Evolutionary conservation across 352 stramenopile genomes (phyloP), one percentile per base, ranked within the genome.

Genomic region (Pythium aristosporum): DNA sequence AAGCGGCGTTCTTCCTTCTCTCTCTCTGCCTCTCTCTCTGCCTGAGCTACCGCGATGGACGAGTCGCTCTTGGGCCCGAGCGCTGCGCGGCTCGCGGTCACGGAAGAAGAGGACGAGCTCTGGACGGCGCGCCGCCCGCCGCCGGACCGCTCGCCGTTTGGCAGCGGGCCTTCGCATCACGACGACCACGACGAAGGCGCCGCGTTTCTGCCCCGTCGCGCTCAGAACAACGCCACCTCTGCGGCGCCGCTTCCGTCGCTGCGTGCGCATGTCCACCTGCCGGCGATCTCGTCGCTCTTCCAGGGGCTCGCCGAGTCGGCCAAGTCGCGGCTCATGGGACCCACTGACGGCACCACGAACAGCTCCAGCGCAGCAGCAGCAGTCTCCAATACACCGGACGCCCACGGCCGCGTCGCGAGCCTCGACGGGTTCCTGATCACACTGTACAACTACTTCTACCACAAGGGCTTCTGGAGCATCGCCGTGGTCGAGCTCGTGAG

Each of bases 381-480:
- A 6, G 60, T 74, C 7, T 87, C 77, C 2, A 80, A 79, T 49
- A 85, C 80, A 0, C 87, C 87, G 10, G 83, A 96, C 50, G 63
- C 76, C 15, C 73, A 83, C 55, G 87, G 87, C 6, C 77, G 83
- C 39, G 83, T 97, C 34, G 66, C 74, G 36, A 96, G 92, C 69
- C 75, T 98, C 36, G 93, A 98, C 74, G 82, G 77, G 25, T 98
- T 98, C 65, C 86, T 98, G 51, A 94, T 89, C 62, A 88, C 77
- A 43, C 74, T 98, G 72, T 98, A 98, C 85, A 93, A 93, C 56
- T 98, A 98, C 79, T 98, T 96, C 69, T 91, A 96, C 67, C 85
- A 96, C 73, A 95, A 96, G 67, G 95, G 95, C n/a, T 91, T 98
- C 54, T 89, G 85, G 73, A 84, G 76, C 54, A 98, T 97, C 59